Evolutionary conservation across 345 rosid species (phyloP).

Genomic region (Aegle marmelos): DNA sequence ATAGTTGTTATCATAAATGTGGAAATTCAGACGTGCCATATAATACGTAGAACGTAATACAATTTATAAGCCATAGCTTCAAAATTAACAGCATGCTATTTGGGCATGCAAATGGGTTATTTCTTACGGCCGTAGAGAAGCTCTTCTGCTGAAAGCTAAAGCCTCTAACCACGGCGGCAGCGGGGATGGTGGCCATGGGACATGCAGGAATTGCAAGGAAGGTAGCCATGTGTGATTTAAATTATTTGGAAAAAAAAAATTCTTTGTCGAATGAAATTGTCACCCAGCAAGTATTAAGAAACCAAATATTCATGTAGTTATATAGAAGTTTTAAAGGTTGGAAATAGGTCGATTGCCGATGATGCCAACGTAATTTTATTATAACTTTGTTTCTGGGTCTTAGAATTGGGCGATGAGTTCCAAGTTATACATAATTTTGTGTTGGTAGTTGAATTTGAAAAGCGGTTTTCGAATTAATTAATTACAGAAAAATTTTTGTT

Average conservation of each 20-base stretch:
- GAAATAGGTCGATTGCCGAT: slow-evolving; percentile 15
- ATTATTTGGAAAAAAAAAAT: no score
- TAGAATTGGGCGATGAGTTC: slow-evolving; percentile 21
- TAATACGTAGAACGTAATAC: no score
- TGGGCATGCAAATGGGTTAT: not conserved
- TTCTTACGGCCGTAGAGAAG: slow-evolving; percentile 24
- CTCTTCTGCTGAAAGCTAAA: slow-evolving; percentile 14
- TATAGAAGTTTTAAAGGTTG: slow-evolving; percentile 14
- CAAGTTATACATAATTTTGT: not conserved
- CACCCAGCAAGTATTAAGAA: not conserved
- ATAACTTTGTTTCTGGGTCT: slow-evolving; percentile 20
- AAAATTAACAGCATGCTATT: no score
- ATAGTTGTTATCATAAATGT: no score
- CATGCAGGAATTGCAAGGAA: slow-evolving; percentile 27
- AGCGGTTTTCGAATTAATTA: not conserved
- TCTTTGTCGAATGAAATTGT: no score
- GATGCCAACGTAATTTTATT: slow-evolving; percentile 10
- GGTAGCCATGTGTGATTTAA: slow-evolving; percentile 20
- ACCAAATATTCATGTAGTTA: not conserved
- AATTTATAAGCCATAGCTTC: no score
- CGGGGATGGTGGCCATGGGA: slow-evolving; percentile 22
- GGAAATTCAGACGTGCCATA: no score
- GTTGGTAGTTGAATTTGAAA: not conserved
- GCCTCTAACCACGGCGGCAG: slow-evolving; percentile 1
- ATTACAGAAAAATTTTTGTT: not conserved